Percentiles rank a stretch among this genome's conserved stretches.
These are phyloP conservation scores for Umbelopsis ramanniana DNA, from an alignment of 192 early-diverging fungal species.

Conservation along the genomic window DNA sequence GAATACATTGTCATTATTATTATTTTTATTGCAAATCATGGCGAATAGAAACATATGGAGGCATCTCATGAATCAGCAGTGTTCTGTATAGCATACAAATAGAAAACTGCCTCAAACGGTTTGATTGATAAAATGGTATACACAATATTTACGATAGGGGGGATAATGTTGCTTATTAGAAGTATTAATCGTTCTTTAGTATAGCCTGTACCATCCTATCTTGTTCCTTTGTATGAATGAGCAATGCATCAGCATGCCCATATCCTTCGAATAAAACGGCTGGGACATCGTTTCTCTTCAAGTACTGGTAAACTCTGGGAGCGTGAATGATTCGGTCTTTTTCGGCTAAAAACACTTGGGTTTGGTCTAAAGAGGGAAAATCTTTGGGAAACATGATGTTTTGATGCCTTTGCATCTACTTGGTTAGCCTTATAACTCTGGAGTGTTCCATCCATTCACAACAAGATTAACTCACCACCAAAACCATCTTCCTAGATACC, in stretches of 20 bases:
- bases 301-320: background rate
- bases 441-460: background rate
- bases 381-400: conserved; percentile 26
- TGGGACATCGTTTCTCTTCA: conserved; percentile 14
- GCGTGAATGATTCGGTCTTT: conserved; percentile 29
- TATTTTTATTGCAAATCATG: no score
- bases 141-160: background rate
- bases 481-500: conserved; percentile 26
- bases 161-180: background rate
- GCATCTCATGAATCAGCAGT: background rate
- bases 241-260: conserved; percentile 22
- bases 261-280: conserved; percentile 9
- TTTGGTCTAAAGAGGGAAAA: background rate
- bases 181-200: background rate
- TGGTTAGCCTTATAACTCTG: background rate
- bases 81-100: background rate
- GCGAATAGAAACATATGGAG: no score
- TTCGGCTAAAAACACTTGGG: conserved; percentile 19
- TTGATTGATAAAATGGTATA: background rate
- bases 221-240: conserved; percentile 11
- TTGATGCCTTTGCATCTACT: conserved; percentile 7
- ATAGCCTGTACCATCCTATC: conserved; percentile 13
- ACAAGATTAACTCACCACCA: conserved; percentile 25
- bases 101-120: background rate
- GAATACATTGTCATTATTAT: no score